Evolutionary conservation across 495 filamentous ascomycete species (phyloP).

Genomic region (Podospora pseudocomata): DNA sequence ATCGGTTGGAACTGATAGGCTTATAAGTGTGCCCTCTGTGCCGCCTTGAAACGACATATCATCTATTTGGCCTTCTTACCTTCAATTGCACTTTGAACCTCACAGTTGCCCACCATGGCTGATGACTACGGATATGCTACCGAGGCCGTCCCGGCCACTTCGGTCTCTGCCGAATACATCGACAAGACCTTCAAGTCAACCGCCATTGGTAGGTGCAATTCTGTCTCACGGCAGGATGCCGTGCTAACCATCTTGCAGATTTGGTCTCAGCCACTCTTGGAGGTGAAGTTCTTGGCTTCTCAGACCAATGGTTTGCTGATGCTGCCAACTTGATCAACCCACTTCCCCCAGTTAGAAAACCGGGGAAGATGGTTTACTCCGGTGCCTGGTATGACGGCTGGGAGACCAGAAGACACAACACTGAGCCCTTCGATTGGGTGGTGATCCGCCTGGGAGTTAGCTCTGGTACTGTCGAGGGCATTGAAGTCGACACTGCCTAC

Average conservation of each 20-base stretch:
- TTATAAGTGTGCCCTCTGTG: not conserved
- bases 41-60: not conserved
- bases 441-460: constrained; percentile 76
- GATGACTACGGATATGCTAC: constrained; percentile 45
- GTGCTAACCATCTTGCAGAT: constrained; percentile 45
- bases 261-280: constrained; percentile 71
- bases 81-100: not conserved
- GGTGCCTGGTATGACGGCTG: constrained; percentile 96
- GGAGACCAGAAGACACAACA: constrained; percentile 89
- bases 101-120: constrained; percentile 16
- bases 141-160: constrained; percentile 44
- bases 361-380: constrained; percentile 77
- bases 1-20: not conserved
- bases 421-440: constrained; percentile 76
- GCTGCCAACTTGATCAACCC: constrained; percentile 77
- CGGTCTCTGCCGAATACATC: constrained; percentile 56
- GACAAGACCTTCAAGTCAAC: constrained; percentile 67
- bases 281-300: constrained; percentile 69
- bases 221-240: not conserved
- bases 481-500: constrained; percentile 84
- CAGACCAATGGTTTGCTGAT: constrained; percentile 86
- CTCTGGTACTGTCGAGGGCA: constrained; percentile 67
- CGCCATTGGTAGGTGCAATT: constrained; percentile 56
- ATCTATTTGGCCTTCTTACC: not conserved
- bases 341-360: constrained; percentile 67